Percentiles rank a stretch among this genome's conserved stretches.
These are phyloP conservation scores for Dactylellina leptospora DNA, from an alignment of 2,329 filamentous ascomycete species.

Conservation along the genomic window DNA sequence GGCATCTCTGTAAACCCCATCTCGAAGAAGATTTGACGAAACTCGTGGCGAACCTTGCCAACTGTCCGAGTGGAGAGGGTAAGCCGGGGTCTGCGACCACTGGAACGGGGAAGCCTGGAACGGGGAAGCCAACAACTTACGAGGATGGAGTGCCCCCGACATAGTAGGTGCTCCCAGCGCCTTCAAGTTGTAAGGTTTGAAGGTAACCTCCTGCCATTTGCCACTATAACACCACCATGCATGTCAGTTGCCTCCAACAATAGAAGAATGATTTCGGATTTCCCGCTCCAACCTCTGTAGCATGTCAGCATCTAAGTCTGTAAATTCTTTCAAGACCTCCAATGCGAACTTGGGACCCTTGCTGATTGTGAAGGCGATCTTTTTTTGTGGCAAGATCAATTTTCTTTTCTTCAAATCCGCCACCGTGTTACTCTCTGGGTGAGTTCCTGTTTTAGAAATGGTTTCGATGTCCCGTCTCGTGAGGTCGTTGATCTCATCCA, in stretches of 20 bases:
- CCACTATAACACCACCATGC: slow-evolving; percentile 63
- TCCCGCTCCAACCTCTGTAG: slow-evolving; percentile 67
- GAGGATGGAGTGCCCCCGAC: slow-evolving; percentile 65
- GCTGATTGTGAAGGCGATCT: slow-evolving; percentile 80
- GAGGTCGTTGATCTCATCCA: slow-evolving; percentile 79
- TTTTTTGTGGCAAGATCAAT: slow-evolving; percentile 82
- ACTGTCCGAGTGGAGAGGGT: too few relatives aligned
- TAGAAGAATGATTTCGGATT: background rate
- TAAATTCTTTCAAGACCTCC: slow-evolving; percentile 90
- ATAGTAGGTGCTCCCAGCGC: slow-evolving; percentile 67
- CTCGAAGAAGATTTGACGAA: slow-evolving; percentile 98
- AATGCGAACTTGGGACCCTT: slow-evolving; percentile 90
- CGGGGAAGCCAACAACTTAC: slow-evolving; percentile 51
- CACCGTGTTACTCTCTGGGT: slow-evolving; percentile 77
- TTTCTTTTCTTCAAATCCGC: slow-evolving; percentile 91
- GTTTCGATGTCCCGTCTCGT: slow-evolving; percentile 78
- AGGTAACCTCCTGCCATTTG: slow-evolving; percentile 88
- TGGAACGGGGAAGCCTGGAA: too few relatives aligned
- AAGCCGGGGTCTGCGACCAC: too few relatives aligned
- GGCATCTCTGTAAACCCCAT: slow-evolving; percentile 99
- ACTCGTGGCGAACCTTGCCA: slow-evolving; percentile 94
- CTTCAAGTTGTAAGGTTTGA: slow-evolving; percentile 86
- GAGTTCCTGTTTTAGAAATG: slow-evolving; percentile 74
- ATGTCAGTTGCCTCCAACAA: slow-evolving; percentile 22
- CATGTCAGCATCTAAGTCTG: slow-evolving; percentile 94